Conservation (phyloP, 345 rosid genomes). For the Luvunga scandens region DNA sequence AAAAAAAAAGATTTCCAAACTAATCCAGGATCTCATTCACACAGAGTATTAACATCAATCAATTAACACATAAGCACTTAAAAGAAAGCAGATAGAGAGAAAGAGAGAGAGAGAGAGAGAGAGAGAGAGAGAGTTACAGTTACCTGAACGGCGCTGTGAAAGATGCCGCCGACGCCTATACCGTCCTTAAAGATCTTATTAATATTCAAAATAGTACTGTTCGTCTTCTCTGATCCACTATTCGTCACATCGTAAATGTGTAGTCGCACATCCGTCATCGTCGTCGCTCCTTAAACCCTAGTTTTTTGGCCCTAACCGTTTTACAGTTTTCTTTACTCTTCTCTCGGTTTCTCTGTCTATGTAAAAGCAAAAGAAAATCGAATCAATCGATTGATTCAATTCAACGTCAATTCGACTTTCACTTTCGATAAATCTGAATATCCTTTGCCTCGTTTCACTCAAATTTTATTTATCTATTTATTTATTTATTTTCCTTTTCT, state of each 20-base stretch:
- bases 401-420: not conserved
- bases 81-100: not conserved
- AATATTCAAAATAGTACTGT: slow-evolving; percentile 85
- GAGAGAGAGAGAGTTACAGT: slow-evolving; percentile 26
- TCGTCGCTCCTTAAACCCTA: slow-evolving; percentile 19
- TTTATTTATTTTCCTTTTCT: too few relatives aligned
- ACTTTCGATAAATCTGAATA: slow-evolving; percentile 5
- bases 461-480: not conserved
- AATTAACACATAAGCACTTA: not conserved
- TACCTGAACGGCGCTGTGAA: slow-evolving; percentile 98
- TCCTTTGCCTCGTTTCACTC: slow-evolving; percentile 3
- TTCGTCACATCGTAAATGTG: slow-evolving; percentile 95
- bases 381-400: not conserved
- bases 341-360: too few relatives aligned
- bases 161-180: slow-evolving; percentile 94
- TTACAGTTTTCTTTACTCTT: not conserved
- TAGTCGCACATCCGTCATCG: slow-evolving; percentile 74
- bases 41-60: not conserved
- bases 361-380: not conserved
- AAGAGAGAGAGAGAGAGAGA: slow-evolving; percentile 10
- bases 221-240: slow-evolving; percentile 94
- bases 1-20: not conserved
- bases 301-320: slow-evolving; percentile 18
- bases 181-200: slow-evolving; percentile 94
- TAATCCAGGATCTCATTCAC: not conserved